phyloP scores from a whole-genome alignment of 805 yeast genomes.

The Schwanniomyces occidentalis region DNA sequence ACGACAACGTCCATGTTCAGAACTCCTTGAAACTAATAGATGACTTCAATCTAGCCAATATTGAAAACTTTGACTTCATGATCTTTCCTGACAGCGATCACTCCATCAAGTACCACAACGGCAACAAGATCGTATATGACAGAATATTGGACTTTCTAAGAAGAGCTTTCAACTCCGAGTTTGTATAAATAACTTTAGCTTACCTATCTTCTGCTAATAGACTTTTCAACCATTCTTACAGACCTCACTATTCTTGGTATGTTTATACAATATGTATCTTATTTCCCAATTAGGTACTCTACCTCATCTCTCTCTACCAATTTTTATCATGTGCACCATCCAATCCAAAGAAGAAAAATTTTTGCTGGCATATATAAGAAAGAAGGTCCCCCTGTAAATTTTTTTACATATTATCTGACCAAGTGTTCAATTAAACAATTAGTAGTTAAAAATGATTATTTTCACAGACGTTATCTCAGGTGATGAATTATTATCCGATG shows the following conservation, averaged over 20 bases:
- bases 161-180: slow-evolving; percentile 17
- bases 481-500: slow-evolving; percentile 97
- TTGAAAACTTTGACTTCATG: slow-evolving; percentile 83
- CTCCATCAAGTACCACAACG: slow-evolving; percentile 70
- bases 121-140: slow-evolving; percentile 67
- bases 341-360: slow-evolving; percentile 5
- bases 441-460: slow-evolving; percentile 35
- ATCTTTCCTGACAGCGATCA: slow-evolving; percentile 85
- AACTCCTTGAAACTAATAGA: slow-evolving; percentile 66
- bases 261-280: not conserved
- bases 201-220: no score
- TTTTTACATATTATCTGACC: no score
- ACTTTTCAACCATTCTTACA: no score
- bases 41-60: slow-evolving; percentile 61
- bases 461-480: slow-evolving; percentile 79
- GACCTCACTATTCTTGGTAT: no score
- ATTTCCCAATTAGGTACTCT: slow-evolving; percentile 5
- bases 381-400: no score
- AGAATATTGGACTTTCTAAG: slow-evolving; percentile 21
- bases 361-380: slow-evolving; percentile 1
- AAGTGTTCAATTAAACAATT: no score
- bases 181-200: no score
- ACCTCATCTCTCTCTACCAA: no score
- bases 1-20: slow-evolving; percentile 80
- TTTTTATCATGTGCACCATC: no score